phyloP scores from a whole-genome alignment of 1,139 yeast species.

The Candida sojae region DNA sequence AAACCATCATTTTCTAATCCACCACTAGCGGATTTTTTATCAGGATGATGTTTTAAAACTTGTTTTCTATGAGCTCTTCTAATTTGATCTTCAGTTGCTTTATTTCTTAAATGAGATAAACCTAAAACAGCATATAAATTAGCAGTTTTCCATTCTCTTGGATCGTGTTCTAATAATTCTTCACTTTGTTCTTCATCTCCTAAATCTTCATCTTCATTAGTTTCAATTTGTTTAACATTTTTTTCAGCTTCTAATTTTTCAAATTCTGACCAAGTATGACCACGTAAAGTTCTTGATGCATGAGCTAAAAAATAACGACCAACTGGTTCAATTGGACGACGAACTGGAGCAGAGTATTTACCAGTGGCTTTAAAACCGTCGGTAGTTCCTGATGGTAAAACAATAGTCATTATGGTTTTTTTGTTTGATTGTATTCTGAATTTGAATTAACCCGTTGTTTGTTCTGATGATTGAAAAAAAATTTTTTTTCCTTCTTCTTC shows the following conservation, averaged over 20 bases:
- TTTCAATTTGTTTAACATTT: constrained; percentile 76
- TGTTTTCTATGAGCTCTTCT: constrained; percentile 97
- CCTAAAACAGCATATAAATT: constrained; percentile 97
- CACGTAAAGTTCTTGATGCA: constrained; percentile 93
- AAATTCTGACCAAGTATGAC: constrained; percentile 98
- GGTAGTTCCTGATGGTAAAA: constrained; percentile 45
- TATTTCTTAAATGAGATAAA: constrained; percentile 84
- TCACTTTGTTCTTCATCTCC: constrained; percentile 80
- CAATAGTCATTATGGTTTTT: constrained; percentile 30
- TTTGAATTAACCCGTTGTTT: not conserved
- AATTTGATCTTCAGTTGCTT: constrained; percentile 89
- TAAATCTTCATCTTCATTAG: constrained; percentile 67
- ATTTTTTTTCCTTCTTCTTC: constrained; percentile 15
- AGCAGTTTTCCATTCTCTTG: constrained; percentile 97
- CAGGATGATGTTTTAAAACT: constrained; percentile 97
- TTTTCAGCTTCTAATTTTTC: constrained; percentile 92
- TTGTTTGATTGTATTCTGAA: not conserved
- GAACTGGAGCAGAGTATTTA: constrained; percentile 64
- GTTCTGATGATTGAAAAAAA: constrained; percentile 1
- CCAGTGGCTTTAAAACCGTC: constrained; percentile 54
- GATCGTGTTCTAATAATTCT: constrained; percentile 83
- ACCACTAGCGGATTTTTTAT: constrained; percentile 87
- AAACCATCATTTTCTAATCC: constrained; percentile 93
- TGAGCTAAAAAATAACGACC: constrained; percentile 96
- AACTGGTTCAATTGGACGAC: constrained; percentile 93